These are phyloP conservation scores for Piromyces finnis DNA, from an alignment of 192 early-diverging fungal genomes.

Conservation along the genomic window DNA sequence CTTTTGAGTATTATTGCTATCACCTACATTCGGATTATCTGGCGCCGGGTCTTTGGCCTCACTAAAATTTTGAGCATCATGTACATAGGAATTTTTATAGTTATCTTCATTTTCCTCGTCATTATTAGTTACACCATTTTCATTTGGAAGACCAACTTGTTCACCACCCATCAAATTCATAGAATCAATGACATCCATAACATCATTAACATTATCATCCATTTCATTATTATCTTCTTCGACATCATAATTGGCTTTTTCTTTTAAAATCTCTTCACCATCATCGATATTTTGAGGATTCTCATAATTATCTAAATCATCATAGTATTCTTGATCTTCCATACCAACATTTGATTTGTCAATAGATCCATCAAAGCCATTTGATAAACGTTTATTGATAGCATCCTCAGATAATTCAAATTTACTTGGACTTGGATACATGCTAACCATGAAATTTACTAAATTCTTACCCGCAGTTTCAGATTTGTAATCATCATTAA, in stretches of 20 bases:
- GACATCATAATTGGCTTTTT: neutral
- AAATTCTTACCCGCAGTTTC: neutral
- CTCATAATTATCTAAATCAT: neutral
- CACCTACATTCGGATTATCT: too few species aligned
- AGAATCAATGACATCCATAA: neutral
- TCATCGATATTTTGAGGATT: neutral
- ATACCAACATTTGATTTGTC: too few species aligned
- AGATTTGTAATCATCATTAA: neutral
- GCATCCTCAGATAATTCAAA: neutral
- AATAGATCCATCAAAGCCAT: neutral
- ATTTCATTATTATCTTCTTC: neutral
- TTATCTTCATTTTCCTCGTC: neutral
- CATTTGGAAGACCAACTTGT: neutral
- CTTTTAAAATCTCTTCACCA: neutral
- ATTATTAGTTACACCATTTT: neutral
- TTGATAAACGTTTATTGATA: neutral
- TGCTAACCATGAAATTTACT: neutral
- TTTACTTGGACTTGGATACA: neutral
- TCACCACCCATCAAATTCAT: neutral
- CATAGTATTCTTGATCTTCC: neutral
- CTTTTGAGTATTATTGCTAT: too few species aligned
- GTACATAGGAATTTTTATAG: too few species aligned
- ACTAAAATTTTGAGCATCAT: too few species aligned
- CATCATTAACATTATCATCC: neutral
- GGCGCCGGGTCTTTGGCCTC: neutral